Conservation (phyloP, 306 rosid species). For the Cucurbita argyrosperma region DNA sequence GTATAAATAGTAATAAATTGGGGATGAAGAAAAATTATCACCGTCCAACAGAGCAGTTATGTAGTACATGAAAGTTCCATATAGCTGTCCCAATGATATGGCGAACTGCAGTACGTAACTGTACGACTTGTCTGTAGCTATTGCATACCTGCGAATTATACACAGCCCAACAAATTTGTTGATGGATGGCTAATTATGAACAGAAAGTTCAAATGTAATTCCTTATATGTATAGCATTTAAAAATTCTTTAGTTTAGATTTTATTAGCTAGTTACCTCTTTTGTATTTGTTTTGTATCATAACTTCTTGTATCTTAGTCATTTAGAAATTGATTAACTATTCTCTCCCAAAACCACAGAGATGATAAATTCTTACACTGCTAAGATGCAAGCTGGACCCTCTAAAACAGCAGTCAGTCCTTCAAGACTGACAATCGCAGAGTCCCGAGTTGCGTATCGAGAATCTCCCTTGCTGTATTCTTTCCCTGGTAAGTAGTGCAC, state of each 20-base stretch:
- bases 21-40: conserved; percentile 44
- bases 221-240: neutral
- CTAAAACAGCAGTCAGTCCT: conserved; percentile 56
- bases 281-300: too few species aligned
- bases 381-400: conserved; percentile 79
- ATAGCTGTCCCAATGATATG: conserved; percentile 73
- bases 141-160: conserved; percentile 52
- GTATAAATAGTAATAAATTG: conserved; percentile 61
- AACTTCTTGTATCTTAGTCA: too few species aligned
- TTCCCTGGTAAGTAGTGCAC: conserved; percentile 44
- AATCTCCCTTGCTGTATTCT: conserved; percentile 97
- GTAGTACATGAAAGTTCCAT: conserved; percentile 57
- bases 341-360: neutral
- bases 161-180: neutral
- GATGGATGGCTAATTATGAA: neutral
- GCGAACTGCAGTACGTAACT: conserved; percentile 75
- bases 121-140: conserved; percentile 54
- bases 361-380: conserved; percentile 48
- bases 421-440: conserved; percentile 59
- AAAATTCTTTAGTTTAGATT: neutral
- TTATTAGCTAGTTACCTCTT: too few species aligned
- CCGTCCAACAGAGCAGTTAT: conserved; percentile 64
- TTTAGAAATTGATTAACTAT: too few species aligned
- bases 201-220: too few species aligned
- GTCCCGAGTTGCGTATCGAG: conserved; percentile 73